These are phyloP conservation scores for Macrocybe gigantea DNA, from an alignment of 768 basidiomycete species.

Conservation along the genomic window DNA sequence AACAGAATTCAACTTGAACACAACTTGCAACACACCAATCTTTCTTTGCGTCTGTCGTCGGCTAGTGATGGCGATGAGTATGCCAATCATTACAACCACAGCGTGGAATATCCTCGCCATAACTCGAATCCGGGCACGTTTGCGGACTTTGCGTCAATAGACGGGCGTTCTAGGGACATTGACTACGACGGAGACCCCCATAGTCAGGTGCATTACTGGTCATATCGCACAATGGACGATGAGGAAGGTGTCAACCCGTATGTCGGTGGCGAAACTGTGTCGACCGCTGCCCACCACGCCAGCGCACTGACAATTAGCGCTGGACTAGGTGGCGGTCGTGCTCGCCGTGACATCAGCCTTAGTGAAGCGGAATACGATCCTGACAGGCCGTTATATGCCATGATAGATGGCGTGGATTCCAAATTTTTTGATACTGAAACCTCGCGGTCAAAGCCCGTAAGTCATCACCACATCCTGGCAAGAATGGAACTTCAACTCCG, in stretches of 20 bases:
- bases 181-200: constrained; percentile 27
- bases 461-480: constrained; percentile 8
- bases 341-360: constrained; percentile 47
- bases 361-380: constrained; percentile 86
- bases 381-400: constrained; percentile 68
- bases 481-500: background rate
- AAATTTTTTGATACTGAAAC: constrained; percentile 51
- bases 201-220: constrained; percentile 49
- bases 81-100: constrained; percentile 31
- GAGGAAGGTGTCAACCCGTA: constrained; percentile 67
- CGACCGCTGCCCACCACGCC: constrained; percentile 86
- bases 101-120: constrained; percentile 71
- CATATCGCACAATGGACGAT: constrained; percentile 49
- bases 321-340: constrained; percentile 53
- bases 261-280: constrained; percentile 62
- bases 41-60: constrained; percentile 67
- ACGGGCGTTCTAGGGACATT: constrained; percentile 48
- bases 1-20: constrained; percentile 74
- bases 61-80: constrained; percentile 31
- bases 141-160: constrained; percentile 56
- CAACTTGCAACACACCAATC: constrained; percentile 67
- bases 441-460: constrained; percentile 44
- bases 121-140: constrained; percentile 52
- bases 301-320: constrained; percentile 83
- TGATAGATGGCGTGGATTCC: constrained; percentile 60